Base-by-base conservation (phyloP, 2,329 filamentous ascomycete genomes). In the Xylaria sp. region DNA sequence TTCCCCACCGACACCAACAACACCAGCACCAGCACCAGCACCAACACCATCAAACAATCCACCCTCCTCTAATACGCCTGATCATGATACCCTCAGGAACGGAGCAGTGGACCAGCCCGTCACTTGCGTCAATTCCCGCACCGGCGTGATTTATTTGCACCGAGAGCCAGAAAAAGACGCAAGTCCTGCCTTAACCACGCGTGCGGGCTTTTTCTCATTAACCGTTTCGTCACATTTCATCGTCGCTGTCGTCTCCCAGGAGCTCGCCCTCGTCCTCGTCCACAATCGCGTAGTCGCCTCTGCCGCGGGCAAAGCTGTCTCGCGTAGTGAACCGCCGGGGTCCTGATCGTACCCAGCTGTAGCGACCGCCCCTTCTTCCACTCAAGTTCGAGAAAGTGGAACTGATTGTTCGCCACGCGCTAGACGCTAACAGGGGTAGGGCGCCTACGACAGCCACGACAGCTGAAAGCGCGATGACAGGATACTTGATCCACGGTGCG, bases 231-330 rank as follows among this genome's bases (percentile, higher is more conserved):
- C 71, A 86, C 53, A 88, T 89, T 63, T 97, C 93, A 70, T 97
- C 92, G 65, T 97, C 93, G 66, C 91, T 92, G 61, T 96, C 92
- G 67, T 97, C 93, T 0, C 94, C 94, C 42, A 99, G 77, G 66
- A 99, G 78, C 78, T 97, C 93, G 53, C 93, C 93, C 73, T 97
- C 94, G 71, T 97, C 94, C 54, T 94, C 90, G 69, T 96, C 92
- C 55, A 96, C 91, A 69, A 88, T 83, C 13, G 87, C 85, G 73
- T 97, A 97, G 73, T 96, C 91, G n/a, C 89, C 88, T 58, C 90
- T 83, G 1, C 91, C 89, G 59, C 92, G 84, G 4, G 92, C 89
- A 76, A 99, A 99, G 62, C 90, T 93, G 69, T 90, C 90, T 60
- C 95, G 81, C 54, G 90, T 96, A 13, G 92, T 94, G 73, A 95